Base-by-base conservation (phyloP, 768 basidiomycete species). In the Dioszegia crocea region DNA sequence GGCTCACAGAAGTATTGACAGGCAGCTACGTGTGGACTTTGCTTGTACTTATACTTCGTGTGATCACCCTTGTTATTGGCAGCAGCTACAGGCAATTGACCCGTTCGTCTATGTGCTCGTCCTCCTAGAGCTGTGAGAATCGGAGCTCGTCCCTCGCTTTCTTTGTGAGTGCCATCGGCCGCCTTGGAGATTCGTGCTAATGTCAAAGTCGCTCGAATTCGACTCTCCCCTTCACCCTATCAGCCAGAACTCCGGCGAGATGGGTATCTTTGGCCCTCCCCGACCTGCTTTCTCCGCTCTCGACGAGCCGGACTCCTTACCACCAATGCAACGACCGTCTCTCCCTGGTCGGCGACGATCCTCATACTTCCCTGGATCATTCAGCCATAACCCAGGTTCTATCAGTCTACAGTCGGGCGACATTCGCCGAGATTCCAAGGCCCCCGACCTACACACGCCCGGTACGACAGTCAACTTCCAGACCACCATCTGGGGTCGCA, bases 401-500 rank as follows among this genome's bases (percentile, higher is more conserved):
- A 21, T 17, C 21, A 21, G 16, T 21, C 9, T 8, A 43, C 40
- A 6, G 9, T 43, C 40, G 16, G 6, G 5, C 9, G 8, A 8
- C 21, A 5, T 17, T 19, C 40, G 40, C 9, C 40, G 21, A 17
- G n/a, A 43, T 43, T 43, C 40, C 40, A 33, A 14, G 14, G 33
- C 8, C 33, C n/a, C 40, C 40, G 40, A 43, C n/a, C 9, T 8
- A 8, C 40, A 6, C n/a, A 17, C 24, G 14, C 30, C 48, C 29
- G 48, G 51, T 10, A 29, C 33, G 27, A 40, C 38, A 10, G 17
- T 17, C 5, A 53, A 52, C 19, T 27, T 39, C 19, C 68, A 70
- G 33, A 41, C 57, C 24, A 67, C 66, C 4, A 64, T 67, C 31
- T 50, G 60, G 23, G 66, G 69, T 17, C 39, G 65, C n/a, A 50